These are phyloP conservation scores for Typha latifolia DNA, from an alignment of 176 grass and related monocot genomes.

Conservation along the genomic window DNA sequence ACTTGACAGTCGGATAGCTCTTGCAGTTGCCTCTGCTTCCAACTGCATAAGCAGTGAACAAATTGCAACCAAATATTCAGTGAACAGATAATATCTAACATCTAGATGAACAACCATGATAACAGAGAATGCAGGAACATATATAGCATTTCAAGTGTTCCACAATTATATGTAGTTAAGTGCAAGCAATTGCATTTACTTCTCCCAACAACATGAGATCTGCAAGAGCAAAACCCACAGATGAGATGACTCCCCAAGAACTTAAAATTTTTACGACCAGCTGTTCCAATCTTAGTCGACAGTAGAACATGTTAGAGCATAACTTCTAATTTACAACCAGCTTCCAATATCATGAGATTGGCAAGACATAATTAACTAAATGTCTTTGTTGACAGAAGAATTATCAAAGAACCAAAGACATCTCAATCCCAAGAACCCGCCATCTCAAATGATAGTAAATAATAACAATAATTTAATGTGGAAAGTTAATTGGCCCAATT, in stretches of 20 bases:
- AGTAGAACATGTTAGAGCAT: too few species aligned
- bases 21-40: constrained; percentile 90
- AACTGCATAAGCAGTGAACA: constrained; percentile 36
- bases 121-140: not conserved
- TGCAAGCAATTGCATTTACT: too few species aligned
- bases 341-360: too few species aligned
- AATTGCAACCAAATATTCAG: too few species aligned
- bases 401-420: not conserved
- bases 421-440: not conserved
- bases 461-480: not conserved
- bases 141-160: not conserved
- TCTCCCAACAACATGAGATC: too few species aligned
- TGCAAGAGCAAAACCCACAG: too few species aligned
- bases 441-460: not conserved
- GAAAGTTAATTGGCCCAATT: not conserved
- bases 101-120: not conserved
- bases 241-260: too few species aligned
- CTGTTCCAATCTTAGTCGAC: too few species aligned
- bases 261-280: too few species aligned
- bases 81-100: not conserved
- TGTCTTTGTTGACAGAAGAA: too few species aligned
- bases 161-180: not conserved
- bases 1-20: constrained; percentile 70
- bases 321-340: too few species aligned
- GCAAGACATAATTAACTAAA: too few species aligned